Evolutionary conservation across 108 stramenopile genomes (phyloP).

Genomic region (Cyclotella cryptica): DNA sequence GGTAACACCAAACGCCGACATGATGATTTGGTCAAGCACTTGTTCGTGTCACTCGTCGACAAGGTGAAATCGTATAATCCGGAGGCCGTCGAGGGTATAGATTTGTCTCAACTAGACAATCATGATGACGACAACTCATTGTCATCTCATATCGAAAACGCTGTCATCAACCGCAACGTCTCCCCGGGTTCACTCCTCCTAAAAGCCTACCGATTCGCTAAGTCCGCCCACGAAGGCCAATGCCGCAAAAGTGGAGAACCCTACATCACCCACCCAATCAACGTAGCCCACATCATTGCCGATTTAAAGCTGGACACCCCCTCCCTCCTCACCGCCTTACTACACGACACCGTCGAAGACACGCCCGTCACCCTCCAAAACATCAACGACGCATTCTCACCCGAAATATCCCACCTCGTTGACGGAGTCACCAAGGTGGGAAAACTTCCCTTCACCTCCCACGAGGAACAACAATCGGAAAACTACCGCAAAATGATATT

Average conservation of each 20-base stretch:
- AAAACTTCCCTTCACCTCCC: constrained; percentile 12
- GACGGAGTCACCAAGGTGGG: constrained; percentile 50
- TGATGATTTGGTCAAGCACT: constrained; percentile 3
- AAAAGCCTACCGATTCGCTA: constrained; percentile 27
- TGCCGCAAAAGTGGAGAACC: constrained; percentile 27
- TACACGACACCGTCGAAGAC: constrained; percentile 54
- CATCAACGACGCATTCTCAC: constrained; percentile 19
- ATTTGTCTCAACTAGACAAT: neutral
- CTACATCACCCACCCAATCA: constrained; percentile 39
- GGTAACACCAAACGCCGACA: neutral
- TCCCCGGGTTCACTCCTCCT: constrained; percentile 13
- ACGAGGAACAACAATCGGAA: constrained; percentile 26
- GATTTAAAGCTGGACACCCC: constrained; percentile 32
- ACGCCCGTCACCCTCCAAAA: constrained; percentile 22
- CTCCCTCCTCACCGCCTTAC: constrained; percentile 29
- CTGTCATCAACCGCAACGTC: neutral
- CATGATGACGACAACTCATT: neutral
- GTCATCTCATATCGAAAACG: neutral
- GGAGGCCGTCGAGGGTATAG: constrained; percentile 17
- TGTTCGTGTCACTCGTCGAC: constrained; percentile 21
- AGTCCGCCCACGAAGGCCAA: constrained; percentile 23
- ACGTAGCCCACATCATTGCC: constrained; percentile 40
- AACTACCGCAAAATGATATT: constrained; percentile 42
- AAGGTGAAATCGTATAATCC: constrained; percentile 22
- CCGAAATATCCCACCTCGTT: constrained; percentile 28